Evolutionary conservation across 164 flowering plant species (phyloP).

Genomic region (Sedum album): DNA sequence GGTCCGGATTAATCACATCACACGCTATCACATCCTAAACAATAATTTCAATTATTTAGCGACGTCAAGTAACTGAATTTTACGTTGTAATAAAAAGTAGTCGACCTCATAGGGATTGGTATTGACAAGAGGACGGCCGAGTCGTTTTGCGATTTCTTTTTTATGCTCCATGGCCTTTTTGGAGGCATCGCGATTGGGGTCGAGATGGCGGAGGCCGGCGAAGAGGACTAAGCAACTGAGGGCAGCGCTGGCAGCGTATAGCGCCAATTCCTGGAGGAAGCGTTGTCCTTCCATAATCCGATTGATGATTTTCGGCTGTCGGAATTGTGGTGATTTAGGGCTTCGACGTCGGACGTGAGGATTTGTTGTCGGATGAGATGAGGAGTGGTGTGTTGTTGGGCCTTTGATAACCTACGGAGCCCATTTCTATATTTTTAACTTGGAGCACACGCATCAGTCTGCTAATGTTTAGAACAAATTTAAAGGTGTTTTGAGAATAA

Average conservation of each 20-base stretch:
- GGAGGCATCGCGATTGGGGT: slow-evolving; percentile 83
- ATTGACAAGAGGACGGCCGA: slow-evolving; percentile 79
- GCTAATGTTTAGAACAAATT: no score
- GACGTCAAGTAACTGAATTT: no score
- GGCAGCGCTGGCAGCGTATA: slow-evolving; percentile 90
- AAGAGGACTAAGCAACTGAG: slow-evolving; percentile 69
- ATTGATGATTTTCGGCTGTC: background rate
- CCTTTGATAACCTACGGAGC: no score
- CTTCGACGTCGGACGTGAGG: background rate
- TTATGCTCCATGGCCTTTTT: slow-evolving; percentile 78
- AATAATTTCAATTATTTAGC: background rate
- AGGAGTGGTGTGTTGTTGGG: no score
- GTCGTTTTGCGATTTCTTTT: slow-evolving; percentile 79
- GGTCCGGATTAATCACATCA: slow-evolving; percentile 89
- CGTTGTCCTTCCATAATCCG: slow-evolving; percentile 22
- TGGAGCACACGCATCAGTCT: no score
- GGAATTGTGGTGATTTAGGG: background rate
- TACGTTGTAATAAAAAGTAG: background rate
- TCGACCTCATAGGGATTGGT: slow-evolving; percentile 80
- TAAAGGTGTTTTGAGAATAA: no score
- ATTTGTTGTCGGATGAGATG: no score
- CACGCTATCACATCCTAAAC: slow-evolving; percentile 82
- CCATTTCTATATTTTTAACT: no score
- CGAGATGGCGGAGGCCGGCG: slow-evolving; percentile 75
- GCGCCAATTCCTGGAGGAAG: slow-evolving; percentile 55